Evolutionary conservation across 768 basidiomycete species (phyloP).

Genomic region (Boletus rufocinnamomeus): DNA sequence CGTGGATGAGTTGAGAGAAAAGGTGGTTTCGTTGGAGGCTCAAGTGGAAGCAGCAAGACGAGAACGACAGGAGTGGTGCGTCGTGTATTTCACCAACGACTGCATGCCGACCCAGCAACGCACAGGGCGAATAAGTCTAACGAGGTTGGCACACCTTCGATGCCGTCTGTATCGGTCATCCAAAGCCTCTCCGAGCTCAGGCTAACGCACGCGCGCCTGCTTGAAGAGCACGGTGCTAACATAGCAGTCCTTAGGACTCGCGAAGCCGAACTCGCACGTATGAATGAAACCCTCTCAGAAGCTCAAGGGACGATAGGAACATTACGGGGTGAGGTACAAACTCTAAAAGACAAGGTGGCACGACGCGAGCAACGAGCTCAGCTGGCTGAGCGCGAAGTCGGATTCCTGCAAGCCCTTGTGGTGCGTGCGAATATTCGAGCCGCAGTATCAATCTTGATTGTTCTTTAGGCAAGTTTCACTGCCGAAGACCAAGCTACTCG

Average conservation of each 20-base stretch:
- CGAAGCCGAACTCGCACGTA: slow-evolving; percentile 50
- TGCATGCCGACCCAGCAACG: neutral
- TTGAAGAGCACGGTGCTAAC: slow-evolving; percentile 68
- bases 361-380: slow-evolving; percentile 42
- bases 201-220: slow-evolving; percentile 58
- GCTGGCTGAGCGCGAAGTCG: slow-evolving; percentile 60
- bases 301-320: slow-evolving; percentile 34
- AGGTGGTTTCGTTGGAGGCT: slow-evolving; percentile 58
- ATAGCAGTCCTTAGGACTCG: slow-evolving; percentile 52
- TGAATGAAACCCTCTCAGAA: slow-evolving; percentile 41
- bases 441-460: neutral
- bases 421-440: slow-evolving; percentile 40
- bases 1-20: slow-evolving; percentile 56
- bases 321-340: slow-evolving; percentile 40
- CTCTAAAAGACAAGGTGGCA: slow-evolving; percentile 40
- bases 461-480: slow-evolving; percentile 57
- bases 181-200: slow-evolving; percentile 62
- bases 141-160: slow-evolving; percentile 40
- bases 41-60: slow-evolving; percentile 61
- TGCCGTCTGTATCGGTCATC: slow-evolving; percentile 55
- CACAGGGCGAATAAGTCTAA: slow-evolving; percentile 42
- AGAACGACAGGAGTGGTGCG: slow-evolving; percentile 63
- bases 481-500: slow-evolving; percentile 52
- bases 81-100: slow-evolving; percentile 3
- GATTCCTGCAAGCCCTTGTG: slow-evolving; percentile 67